Percentiles rank a stretch among this genome's conserved stretches.
Conservation (phyloP, 495 filamentous ascomycete species). For the Sphaerosporella brunnea region DNA sequence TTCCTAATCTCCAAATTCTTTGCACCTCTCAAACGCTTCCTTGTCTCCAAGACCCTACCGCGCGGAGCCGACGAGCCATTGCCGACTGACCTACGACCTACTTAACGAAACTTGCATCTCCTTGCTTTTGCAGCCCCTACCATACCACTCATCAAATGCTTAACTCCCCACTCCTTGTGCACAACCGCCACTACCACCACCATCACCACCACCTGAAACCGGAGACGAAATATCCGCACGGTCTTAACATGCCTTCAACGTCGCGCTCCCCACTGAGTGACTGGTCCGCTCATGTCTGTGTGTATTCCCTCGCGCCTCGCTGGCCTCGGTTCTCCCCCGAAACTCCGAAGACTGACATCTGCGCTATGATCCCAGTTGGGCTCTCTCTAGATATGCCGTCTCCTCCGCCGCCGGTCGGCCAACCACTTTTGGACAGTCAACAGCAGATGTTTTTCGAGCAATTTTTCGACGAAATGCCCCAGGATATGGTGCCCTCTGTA, state of each 20-base stretch:
- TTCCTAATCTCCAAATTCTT: no score
- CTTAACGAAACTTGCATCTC: no score
- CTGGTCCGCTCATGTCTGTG: slow-evolving; percentile 3
- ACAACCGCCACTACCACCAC: slow-evolving; percentile 12
- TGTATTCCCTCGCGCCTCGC: no score
- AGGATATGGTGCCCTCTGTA: slow-evolving; percentile 15
- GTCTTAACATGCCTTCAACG: not conserved
- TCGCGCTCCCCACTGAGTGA: not conserved
- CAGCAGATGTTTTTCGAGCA: slow-evolving; percentile 22
- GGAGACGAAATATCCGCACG: slow-evolving; percentile 5
- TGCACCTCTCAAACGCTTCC: no score
- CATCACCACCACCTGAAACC: no score
- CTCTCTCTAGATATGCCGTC: slow-evolving; percentile 19
- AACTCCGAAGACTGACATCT: no score
- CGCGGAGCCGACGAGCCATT: no score
- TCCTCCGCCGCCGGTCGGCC: slow-evolving; percentile 23
- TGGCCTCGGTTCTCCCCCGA: no score
- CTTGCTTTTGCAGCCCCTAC: no score
- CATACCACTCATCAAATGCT: slow-evolving; percentile 12
- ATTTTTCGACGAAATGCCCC: slow-evolving; percentile 19
- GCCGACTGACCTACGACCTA: no score
- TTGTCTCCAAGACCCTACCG: no score
- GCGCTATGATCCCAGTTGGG: no score
- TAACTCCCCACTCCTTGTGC: slow-evolving; percentile 22
- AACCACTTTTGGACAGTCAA: slow-evolving; percentile 20